Conservation (phyloP, 176 grass and related monocot genomes). For the Bolboschoenus planiculmis region DNA sequence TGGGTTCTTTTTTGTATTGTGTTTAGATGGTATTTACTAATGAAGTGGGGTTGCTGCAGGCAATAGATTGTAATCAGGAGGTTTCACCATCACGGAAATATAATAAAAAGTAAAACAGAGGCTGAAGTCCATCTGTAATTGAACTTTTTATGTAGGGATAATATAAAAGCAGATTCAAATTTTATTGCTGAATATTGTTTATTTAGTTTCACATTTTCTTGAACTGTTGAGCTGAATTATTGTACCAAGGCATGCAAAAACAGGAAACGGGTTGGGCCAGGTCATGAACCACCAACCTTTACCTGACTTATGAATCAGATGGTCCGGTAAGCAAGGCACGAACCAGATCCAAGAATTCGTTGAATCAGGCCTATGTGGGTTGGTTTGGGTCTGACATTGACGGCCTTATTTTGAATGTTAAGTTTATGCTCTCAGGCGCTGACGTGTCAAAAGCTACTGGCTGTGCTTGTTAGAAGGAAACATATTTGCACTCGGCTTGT, state of each 20-base stretch:
- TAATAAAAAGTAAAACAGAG: not conserved
- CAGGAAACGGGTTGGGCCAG: not conserved
- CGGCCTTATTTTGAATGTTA: not conserved
- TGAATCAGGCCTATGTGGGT: not conserved
- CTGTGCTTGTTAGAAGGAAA: slow-evolving; percentile 71
- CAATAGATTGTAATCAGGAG: not conserved
- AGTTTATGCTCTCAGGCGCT: slow-evolving; percentile 53
- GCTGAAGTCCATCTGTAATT: not conserved
- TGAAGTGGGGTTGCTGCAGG: not conserved
- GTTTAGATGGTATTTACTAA: not conserved
- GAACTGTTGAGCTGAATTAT: not conserved
- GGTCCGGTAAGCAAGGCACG: not conserved
- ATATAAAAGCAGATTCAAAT: not conserved
- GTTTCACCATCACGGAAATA: not conserved
- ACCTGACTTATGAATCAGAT: not conserved
- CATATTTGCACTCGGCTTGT: slow-evolving; percentile 69
- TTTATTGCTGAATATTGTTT: not conserved
- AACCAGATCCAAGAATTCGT: not conserved
- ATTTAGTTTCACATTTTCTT: slow-evolving; percentile 13
- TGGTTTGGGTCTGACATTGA: not conserved
- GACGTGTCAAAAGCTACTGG: slow-evolving; percentile 83
- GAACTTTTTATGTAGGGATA: not conserved
- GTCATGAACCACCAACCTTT: not conserved
- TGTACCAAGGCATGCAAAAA: not conserved
- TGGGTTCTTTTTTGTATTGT: not conserved